Base-by-base conservation (phyloP, 257 asterid species). In the Prunella vulgaris region DNA sequence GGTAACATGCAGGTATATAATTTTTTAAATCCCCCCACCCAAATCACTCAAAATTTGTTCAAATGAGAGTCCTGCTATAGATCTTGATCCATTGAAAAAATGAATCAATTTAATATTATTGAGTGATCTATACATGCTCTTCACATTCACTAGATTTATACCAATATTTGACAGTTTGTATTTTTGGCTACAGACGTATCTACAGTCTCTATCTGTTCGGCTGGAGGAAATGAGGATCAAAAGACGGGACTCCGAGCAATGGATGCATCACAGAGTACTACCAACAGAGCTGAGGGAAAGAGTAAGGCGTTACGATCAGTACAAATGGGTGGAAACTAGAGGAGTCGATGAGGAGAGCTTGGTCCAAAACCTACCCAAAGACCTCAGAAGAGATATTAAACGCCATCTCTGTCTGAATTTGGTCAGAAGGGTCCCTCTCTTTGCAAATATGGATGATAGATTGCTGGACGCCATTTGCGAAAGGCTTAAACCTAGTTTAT, bases 241-340 rank as follows among this genome's bases (percentile, higher is more conserved):
- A 69, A 82, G 90, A 65, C 88, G 95, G 1, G 99, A 93, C 75
- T 90, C 99, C 0, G 97, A 93, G 86, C 97, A 86, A 64, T 93
- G 99, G 99, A 93, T 93, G 99, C 97, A 87, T 80, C 99, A 93
- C 77, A 77, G 99, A 51, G 92, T 93, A 33, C 90, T 93, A 20
- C 99, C 99, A 15, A 81, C 80, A 17, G 96, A 94, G 74, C 87
- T 89, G 24, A 83, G 88, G 84, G 95, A 90, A 74, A 79, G 95
- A 71, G 99, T 93, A 7, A 74, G 97, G 40, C 95, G 99, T 21
- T 91, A 93, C 25, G 96, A 93, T 80, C 96, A 89, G 49, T 88
- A 90, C 89, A 89, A 87, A 80, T 87, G 96, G 96, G 66, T 87
- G 60, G 97, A 94, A 86, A 91, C 97, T 9, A 80, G 96, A 80